Base-by-base conservation (phyloP, 2,329 filamentous ascomycete species). In the Botrytis byssoidea region DNA sequence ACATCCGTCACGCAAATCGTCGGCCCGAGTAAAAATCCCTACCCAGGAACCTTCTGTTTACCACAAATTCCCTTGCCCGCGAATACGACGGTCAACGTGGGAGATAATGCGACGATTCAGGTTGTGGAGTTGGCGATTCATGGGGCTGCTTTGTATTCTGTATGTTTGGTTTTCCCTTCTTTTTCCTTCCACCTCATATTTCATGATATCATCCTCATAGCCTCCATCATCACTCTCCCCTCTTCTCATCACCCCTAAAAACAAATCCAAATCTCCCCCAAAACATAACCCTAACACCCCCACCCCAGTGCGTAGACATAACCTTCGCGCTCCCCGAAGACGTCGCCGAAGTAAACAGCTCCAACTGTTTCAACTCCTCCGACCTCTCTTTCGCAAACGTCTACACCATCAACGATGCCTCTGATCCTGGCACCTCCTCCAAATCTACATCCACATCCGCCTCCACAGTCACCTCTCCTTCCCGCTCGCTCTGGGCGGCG, bases 41-140 rank as follows among this genome's bases (percentile, higher is more conserved):
- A 95, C 82, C 92, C 93, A 0, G 95, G 95, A 75, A 92, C 91
- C 5, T 90, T 98, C 80, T 99, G 96, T 81, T 84, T 98, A 65
- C 94, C 95, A 0, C 94, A 98, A 82, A 91, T 98, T 0, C 93
- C 94, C 1, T 85, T 98, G 59, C 96, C 96, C 0, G 86, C 85
- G 9, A 92, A 92, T 78, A 84, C 90, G 63, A 89, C 84, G 1
- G 91, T 94, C 65, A 90, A 92, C 67, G 84, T 91, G 0, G 96
- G 96, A n/a, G 93, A 97, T 83, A 91, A 93, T 81, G 94, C 94
- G 37, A 97, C 95, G 0, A 96, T 98, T 74, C 95, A 98, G 81
- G 83, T 97, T 4, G 90, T 98, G 40, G 93, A 97, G 85, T 83
- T 89, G 12, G 95, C 95, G 22, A 85, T 93, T 74, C 94, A 97